Evolutionary conservation across 2,329 filamentous ascomycete species (phyloP).

Genomic region (Helminthosporium solani): DNA sequence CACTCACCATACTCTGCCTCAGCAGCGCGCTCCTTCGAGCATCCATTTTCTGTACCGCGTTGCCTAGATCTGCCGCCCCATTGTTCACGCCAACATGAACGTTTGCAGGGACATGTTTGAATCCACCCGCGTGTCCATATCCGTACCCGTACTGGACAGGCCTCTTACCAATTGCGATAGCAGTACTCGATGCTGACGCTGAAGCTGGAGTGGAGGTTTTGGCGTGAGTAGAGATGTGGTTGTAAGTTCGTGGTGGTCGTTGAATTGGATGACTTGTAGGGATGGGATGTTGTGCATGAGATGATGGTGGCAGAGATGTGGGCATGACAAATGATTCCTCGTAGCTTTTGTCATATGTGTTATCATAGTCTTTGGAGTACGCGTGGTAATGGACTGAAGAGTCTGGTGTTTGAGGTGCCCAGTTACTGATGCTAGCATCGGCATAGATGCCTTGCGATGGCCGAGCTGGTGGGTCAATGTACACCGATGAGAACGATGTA

Average conservation of each 20-base stretch:
- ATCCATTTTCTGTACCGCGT: constrained; percentile 12
- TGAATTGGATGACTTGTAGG: not conserved
- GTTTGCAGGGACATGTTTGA: constrained; percentile 8
- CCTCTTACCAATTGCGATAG: constrained; percentile 18
- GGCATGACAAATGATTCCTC: constrained; percentile 10
- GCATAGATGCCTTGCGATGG: constrained; percentile 22
- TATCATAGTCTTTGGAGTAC: constrained; percentile 7
- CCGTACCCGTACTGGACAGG: constrained; percentile 20
- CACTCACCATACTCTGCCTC: constrained; percentile 21
- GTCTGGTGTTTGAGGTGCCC: constrained; percentile 19
- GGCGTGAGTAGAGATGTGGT: constrained; percentile 2
- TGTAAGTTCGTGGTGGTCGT: not conserved
- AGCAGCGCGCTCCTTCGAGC: constrained; percentile 20
- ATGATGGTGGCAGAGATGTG: constrained; percentile 12
- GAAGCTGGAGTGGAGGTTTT: constrained; percentile 10
- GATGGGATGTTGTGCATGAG: not conserved
- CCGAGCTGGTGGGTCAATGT: constrained; percentile 28
- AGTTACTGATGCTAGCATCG: constrained; percentile 14
- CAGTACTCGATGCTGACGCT: not conserved
- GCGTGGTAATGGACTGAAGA: constrained; percentile 27
- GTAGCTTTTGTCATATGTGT: not conserved
- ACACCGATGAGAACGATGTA: constrained; percentile 37
- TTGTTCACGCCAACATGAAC: not conserved
- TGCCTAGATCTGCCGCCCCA: not conserved
- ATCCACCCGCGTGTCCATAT: constrained; percentile 11